Percentiles rank a stretch among this genome's conserved stretches.
phyloP scores from a whole-genome alignment of 257 asterid genomes.

The Linderniella brevidens region DNA sequence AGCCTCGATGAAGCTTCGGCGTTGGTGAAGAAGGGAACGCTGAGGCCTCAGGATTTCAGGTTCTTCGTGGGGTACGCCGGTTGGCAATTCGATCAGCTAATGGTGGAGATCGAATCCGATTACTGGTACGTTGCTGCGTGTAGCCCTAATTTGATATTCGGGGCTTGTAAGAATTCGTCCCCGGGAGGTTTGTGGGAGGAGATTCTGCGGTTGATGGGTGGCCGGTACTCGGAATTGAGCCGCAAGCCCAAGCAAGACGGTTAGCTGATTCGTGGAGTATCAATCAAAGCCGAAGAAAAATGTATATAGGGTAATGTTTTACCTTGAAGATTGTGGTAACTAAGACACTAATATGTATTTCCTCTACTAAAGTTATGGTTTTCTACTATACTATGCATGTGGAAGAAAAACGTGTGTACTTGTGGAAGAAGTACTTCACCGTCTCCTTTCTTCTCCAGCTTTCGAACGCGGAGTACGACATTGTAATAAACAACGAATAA shows the following conservation, averaged over 20 bases:
- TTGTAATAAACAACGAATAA: no score
- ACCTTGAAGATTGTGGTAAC: no score
- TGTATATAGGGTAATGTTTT: no score
- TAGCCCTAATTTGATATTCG: conserved; percentile 57
- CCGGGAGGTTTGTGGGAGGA: conserved; percentile 72
- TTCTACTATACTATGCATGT: no score
- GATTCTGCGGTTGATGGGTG: conserved; percentile 89
- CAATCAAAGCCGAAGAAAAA: no score
- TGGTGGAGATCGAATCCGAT: conserved; percentile 57
- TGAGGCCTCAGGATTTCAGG: conserved; percentile 61
- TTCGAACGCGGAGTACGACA: no score
- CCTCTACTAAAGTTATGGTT: no score
- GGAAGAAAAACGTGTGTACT: no score
- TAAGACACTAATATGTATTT: no score
- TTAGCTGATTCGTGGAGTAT: conserved; percentile 7
- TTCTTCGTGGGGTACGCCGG: conserved; percentile 91
- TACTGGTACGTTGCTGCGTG: conserved; percentile 91
- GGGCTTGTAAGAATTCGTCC: conserved; percentile 28
- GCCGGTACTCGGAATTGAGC: conserved; percentile 81
- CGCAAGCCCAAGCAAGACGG: conserved; percentile 88
- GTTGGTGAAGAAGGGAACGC: conserved; percentile 51
- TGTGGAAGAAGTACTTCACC: no score
- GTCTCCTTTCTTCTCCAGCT: no score
- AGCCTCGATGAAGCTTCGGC: conserved; percentile 59
- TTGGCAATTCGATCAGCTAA: conserved; percentile 84